A percentile compares a stretch with the other conserved stretches of the same genome.
Conservation (phyloP, 140 eudicot species). For the Stevia rebaudiana region DNA sequence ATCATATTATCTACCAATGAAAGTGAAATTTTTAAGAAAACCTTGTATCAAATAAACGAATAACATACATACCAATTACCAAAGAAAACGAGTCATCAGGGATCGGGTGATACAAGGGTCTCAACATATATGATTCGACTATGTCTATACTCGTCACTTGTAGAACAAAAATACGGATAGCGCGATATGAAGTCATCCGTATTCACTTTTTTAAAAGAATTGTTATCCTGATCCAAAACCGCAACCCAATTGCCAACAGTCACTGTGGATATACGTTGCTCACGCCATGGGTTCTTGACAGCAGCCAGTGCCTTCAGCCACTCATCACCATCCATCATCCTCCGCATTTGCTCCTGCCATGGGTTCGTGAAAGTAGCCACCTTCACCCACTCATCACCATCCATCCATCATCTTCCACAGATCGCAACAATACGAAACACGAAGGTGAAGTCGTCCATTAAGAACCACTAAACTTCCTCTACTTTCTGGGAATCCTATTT, state of each 20-base stretch:
- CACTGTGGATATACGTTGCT: background rate
- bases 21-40: no score
- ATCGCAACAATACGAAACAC: background rate
- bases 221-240: background rate
- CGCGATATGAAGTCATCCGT: background rate
- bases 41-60: no score
- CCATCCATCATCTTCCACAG: background rate
- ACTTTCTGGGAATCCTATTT: background rate
- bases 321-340: background rate
- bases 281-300: no score
- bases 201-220: background rate
- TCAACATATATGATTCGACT: background rate
- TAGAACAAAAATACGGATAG: background rate
- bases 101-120: background rate
- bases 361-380: background rate
- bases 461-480: background rate
- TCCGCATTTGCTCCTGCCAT: background rate
- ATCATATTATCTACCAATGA: no score
- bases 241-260: background rate
- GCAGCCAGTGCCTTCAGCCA: slow-evolving; percentile 4
- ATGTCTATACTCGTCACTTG: background rate
- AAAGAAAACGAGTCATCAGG: no score
- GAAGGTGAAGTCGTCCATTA: background rate
- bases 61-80: no score
- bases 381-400: background rate